These are phyloP conservation scores for Bonnemaisonia californica DNA, from an alignment of 31 red algal genomes.

Conservation along the genomic window DNA sequence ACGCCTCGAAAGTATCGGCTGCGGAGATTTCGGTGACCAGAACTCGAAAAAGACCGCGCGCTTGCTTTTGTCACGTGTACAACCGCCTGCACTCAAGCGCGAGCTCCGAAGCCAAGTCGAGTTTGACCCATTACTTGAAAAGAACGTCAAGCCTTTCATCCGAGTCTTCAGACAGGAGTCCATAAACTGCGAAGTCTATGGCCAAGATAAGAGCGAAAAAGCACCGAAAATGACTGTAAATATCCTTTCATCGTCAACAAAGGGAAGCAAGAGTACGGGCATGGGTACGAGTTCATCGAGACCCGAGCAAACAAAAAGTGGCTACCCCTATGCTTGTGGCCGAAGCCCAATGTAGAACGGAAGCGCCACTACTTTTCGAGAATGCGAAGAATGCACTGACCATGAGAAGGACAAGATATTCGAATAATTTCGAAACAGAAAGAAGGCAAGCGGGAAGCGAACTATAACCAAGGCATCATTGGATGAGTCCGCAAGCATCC, in stretches of 20 bases:
- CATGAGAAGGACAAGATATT: conserved; percentile 16
- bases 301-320: neutral
- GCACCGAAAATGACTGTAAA: neutral
- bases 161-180: conserved; percentile 5
- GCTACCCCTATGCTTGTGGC: conserved; percentile 4
- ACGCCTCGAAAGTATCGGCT: conserved; percentile 45
- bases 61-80: conserved; percentile 8
- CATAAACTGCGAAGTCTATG: conserved; percentile 45
- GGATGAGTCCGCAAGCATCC: neutral
- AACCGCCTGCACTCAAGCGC: conserved; percentile 21
- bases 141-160: conserved; percentile 34
- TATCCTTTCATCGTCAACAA: neutral
- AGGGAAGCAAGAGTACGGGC: too few species aligned
- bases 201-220: neutral
- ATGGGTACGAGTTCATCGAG: neutral
- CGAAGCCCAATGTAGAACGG: neutral
- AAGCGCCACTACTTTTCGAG: neutral
- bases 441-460: neutral
- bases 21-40: conserved; percentile 16
- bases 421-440: neutral
- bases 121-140: conserved; percentile 39
- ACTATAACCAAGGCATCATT: neutral
- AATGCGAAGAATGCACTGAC: conserved; percentile 23
- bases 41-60: conserved; percentile 45
- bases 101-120: conserved; percentile 29